phyloP scores from a whole-genome alignment of 169 alveolate species.

The Cryptosporidium viatorum region DNA sequence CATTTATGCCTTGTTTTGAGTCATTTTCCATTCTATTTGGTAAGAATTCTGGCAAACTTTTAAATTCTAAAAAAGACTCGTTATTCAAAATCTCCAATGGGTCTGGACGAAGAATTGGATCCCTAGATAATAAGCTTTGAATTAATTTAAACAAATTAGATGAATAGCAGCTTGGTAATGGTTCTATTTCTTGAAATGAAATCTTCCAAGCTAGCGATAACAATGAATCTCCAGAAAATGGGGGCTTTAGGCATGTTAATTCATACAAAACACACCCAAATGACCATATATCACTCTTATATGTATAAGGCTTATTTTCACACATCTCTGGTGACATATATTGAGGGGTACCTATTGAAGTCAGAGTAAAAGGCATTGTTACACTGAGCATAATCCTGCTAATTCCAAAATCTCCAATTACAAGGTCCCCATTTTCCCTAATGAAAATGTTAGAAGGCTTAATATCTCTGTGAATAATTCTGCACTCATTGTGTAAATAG shows the following conservation, averaged over 20 bases:
- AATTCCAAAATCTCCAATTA: slow-evolving; percentile 93
- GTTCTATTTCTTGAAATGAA: slow-evolving; percentile 70
- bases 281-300: slow-evolving; percentile 94
- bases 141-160: slow-evolving; percentile 43
- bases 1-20: neutral
- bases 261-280: slow-evolving; percentile 94
- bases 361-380: slow-evolving; percentile 83
- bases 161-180: slow-evolving; percentile 52
- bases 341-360: slow-evolving; percentile 92
- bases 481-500: slow-evolving; percentile 86
- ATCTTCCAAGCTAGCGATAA: slow-evolving; percentile 71
- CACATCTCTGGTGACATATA: slow-evolving; percentile 92
- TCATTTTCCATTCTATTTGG: neutral
- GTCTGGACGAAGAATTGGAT: slow-evolving; percentile 49
- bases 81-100: slow-evolving; percentile 37
- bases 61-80: neutral
- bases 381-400: slow-evolving; percentile 89
- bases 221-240: slow-evolving; percentile 87
- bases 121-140: slow-evolving; percentile 36
- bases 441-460: slow-evolving; percentile 89
- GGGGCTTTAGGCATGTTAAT: slow-evolving; percentile 88
- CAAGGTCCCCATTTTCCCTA: slow-evolving; percentile 86
- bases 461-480: slow-evolving; percentile 90
- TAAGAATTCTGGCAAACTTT: neutral
- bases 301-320: slow-evolving; percentile 90